Evolutionary conservation across 2,329 filamentous ascomycete genomes (phyloP).

Genomic region (Blastomyces emzantsi): DNA sequence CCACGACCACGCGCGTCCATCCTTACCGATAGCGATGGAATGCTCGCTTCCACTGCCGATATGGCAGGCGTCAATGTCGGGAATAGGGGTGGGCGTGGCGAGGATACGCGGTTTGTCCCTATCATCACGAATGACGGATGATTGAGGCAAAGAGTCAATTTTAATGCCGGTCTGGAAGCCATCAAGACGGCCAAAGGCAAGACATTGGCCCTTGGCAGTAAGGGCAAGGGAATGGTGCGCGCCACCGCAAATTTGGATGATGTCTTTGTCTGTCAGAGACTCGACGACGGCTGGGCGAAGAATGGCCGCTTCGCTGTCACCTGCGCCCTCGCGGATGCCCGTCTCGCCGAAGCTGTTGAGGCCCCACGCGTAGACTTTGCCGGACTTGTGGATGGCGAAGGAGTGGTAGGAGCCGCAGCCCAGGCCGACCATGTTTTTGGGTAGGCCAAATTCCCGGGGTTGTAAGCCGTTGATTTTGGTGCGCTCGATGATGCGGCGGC

Average conservation of each 20-base stretch:
- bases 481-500: slow-evolving; percentile 53
- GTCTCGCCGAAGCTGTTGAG: slow-evolving; percentile 82
- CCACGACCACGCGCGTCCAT: slow-evolving; percentile 67
- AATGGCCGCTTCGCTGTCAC: slow-evolving; percentile 61
- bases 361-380: slow-evolving; percentile 71
- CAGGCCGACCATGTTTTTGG: slow-evolving; percentile 51
- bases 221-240: slow-evolving; percentile 63
- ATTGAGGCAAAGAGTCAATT: slow-evolving; percentile 45
- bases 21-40: slow-evolving; percentile 58
- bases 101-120: slow-evolving; percentile 61
- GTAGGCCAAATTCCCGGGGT: slow-evolving; percentile 50
- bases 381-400: slow-evolving; percentile 62
- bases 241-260: slow-evolving; percentile 61
- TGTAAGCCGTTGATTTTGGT: slow-evolving; percentile 46
- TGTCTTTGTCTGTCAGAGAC: slow-evolving; percentile 53
- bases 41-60: slow-evolving; percentile 63
- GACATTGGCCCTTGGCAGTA: slow-evolving; percentile 45
- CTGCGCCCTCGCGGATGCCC: slow-evolving; percentile 54
- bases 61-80: slow-evolving; percentile 48
- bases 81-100: slow-evolving; percentile 53
- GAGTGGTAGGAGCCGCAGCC: slow-evolving; percentile 71
- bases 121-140: slow-evolving; percentile 56
- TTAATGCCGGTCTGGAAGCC: slow-evolving; percentile 54
- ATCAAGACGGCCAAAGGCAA: slow-evolving; percentile 54
- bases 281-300: slow-evolving; percentile 61